Evolutionary conservation across 352 stramenopile genomes (phyloP).

Genomic region (Globisporangium paroecandrum): DNA sequence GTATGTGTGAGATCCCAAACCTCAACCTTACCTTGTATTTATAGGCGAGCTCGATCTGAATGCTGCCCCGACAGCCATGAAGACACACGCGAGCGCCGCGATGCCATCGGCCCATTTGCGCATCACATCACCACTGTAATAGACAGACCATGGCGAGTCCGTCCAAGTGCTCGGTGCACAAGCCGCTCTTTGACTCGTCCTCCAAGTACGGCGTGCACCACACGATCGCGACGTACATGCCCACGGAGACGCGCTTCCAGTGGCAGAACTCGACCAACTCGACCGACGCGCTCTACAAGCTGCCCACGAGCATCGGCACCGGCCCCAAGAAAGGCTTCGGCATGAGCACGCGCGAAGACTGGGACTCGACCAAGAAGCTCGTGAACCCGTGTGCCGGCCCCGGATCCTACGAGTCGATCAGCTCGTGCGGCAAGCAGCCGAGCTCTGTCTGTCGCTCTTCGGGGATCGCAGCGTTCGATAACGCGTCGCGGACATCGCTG

Average conservation of each 20-base stretch:
- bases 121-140: too few species aligned
- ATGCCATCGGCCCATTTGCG: too few species aligned
- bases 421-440: conserved; percentile 57
- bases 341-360: conserved; percentile 75
- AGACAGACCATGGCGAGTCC: conserved; percentile 15
- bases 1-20: too few species aligned
- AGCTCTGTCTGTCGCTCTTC: conserved; percentile 51
- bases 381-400: conserved; percentile 59
- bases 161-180: conserved; percentile 26
- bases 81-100: too few species aligned
- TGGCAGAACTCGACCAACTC: conserved; percentile 55
- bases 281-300: conserved; percentile 70
- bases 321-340: conserved; percentile 71
- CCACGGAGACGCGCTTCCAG: conserved; percentile 67
- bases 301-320: conserved; percentile 56
- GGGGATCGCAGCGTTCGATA: conserved; percentile 57
- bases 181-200: conserved; percentile 65
- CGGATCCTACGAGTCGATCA: conserved; percentile 58
- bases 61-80: too few species aligned
- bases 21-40: too few species aligned
- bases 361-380: conserved; percentile 62
- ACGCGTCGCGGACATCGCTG: conserved; percentile 42
- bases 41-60: too few species aligned
- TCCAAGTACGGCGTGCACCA: conserved; percentile 75
- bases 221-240: conserved; percentile 56